Percentiles rank a stretch among this genome's conserved stretches.
These are phyloP conservation scores for Hanseniaspora vineae DNA, from an alignment of 805 yeast species.

Conservation along the genomic window DNA sequence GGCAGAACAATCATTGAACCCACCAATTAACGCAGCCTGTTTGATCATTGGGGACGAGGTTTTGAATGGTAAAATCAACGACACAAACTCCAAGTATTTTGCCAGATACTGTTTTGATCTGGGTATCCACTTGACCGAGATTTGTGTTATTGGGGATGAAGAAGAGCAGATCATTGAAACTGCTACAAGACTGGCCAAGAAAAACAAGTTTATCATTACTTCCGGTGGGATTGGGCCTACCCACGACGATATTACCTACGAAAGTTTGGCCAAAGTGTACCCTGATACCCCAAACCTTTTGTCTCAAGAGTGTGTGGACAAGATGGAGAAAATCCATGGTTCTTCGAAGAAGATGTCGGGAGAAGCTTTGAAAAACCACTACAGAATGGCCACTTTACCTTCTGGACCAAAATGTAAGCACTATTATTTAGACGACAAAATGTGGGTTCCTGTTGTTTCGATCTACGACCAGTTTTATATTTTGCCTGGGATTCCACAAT, in stretches of 20 bases:
- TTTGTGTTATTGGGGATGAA: constrained; percentile 71
- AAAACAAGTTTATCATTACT: constrained; percentile 57
- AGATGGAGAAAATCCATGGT: constrained; percentile 42
- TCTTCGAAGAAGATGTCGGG: constrained; percentile 23
- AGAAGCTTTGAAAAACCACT: constrained; percentile 45
- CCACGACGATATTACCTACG: constrained; percentile 81
- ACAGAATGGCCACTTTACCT: constrained; percentile 76
- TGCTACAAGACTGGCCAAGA: constrained; percentile 29
- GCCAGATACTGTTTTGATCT: constrained; percentile 56
- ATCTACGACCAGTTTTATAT: constrained; percentile 53
- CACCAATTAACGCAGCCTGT: constrained; percentile 18
- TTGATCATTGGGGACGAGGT: constrained; percentile 73
- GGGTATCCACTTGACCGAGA: constrained; percentile 53
- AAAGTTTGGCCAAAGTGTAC: constrained; percentile 56
- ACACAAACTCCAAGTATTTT: constrained; percentile 62
- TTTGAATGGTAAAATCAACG: constrained; percentile 71
- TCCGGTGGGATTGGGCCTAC: constrained; percentile 69
- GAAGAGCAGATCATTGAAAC: constrained; percentile 47
- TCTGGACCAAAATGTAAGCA: constrained; percentile 31
- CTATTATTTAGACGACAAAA: constrained; percentile 34
- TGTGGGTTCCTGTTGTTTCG: constrained; percentile 80
- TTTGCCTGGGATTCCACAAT: constrained; percentile 74
- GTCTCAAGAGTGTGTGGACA: constrained; percentile 43
- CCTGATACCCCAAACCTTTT: constrained; percentile 31
- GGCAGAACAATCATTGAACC: neutral